Conservation (phyloP, 2,329 filamentous ascomycete genomes). For the Paecilomyces sp. region DNA sequence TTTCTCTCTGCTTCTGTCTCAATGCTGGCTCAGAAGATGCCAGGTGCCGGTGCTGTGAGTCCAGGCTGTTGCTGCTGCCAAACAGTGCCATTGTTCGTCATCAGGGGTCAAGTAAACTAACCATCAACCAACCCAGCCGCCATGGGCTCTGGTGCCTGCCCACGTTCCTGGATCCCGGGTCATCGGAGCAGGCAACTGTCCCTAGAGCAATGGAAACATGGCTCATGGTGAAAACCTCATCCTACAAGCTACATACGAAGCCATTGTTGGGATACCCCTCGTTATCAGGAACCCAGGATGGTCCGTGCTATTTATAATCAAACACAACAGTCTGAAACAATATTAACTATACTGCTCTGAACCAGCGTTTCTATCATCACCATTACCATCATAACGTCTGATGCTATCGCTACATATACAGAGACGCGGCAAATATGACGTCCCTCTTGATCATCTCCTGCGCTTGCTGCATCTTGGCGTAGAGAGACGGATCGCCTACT, state of each 20-base stretch:
- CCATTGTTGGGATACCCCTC: not conserved
- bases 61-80: not conserved
- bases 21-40: not conserved
- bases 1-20: not conserved
- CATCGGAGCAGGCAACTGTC: not conserved
- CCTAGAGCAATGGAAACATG: not conserved
- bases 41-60: not conserved
- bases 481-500: constrained; percentile 87
- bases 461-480: constrained; percentile 93
- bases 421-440: constrained; percentile 79
- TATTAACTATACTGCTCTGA: too few species aligned
- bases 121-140: not conserved
- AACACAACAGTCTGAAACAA: not conserved
- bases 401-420: constrained; percentile 63
- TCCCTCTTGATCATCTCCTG: constrained; percentile 98
- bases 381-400: not conserved
- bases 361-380: too few species aligned
- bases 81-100: not conserved
- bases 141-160: not conserved
- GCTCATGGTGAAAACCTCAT: not conserved
- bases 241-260: not conserved
- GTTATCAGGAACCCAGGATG: not conserved
- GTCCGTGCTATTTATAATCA: not conserved
- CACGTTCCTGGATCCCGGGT: not conserved
- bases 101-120: not conserved